A percentile compares a stretch with the other conserved stretches of the same genome.
phyloP scores from a whole-genome alignment of 2,329 filamentous ascomycete species.

The Penicillium sp. region DNA sequence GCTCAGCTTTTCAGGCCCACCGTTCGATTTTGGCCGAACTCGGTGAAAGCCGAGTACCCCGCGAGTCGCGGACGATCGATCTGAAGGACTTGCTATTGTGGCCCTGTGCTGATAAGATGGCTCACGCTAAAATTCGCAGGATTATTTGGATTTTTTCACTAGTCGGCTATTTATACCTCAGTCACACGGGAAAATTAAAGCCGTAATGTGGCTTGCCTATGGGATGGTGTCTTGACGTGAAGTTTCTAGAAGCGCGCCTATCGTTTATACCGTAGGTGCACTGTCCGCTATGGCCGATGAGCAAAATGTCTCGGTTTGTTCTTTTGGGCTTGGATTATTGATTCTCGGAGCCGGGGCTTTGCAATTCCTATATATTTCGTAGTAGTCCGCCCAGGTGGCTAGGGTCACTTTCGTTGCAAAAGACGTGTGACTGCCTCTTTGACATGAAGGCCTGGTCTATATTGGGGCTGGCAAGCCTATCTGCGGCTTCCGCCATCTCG shows the following conservation, averaged over 20 bases:
- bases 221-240: too few species aligned
- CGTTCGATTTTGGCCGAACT: neutral
- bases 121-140: too few species aligned
- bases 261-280: too few species aligned
- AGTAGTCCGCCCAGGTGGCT: too few species aligned
- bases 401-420: neutral
- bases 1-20: too few species aligned
- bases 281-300: too few species aligned
- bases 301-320: too few species aligned
- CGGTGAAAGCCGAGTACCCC: neutral
- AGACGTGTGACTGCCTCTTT: too few species aligned
- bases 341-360: neutral
- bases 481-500: neutral
- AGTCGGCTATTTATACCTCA: neutral
- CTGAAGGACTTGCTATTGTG: neutral
- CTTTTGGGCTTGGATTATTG: too few species aligned
- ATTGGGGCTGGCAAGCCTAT: neutral
- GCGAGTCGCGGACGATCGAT: neutral
- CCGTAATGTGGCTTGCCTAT: too few species aligned
- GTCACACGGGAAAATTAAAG: neutral
- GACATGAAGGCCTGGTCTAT: neutral
- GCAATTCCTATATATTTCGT: neutral
- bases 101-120: too few species aligned
- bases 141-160: neutral
- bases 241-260: too few species aligned